Percentiles rank a stretch among this genome's conserved stretches.
These are phyloP conservation scores for Bromus sterilis DNA, from an alignment of 176 grass and related monocot species.

Conservation along the genomic window DNA sequence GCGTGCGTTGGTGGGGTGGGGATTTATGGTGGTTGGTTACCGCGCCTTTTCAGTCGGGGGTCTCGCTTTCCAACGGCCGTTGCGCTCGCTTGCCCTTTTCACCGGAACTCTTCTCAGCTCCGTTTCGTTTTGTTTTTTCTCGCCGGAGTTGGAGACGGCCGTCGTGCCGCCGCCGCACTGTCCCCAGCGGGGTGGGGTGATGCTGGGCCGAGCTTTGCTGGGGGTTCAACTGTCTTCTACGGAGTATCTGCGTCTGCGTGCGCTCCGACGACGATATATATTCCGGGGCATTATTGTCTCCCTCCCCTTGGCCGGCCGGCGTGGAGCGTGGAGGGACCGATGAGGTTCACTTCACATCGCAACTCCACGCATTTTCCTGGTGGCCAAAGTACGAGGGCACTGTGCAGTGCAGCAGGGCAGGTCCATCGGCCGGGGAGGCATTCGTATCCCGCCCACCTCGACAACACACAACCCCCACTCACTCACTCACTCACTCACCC, in stretches of 20 bases:
- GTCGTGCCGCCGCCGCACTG: background rate
- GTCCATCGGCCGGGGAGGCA: background rate
- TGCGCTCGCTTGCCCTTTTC: background rate
- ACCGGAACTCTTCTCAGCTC: background rate
- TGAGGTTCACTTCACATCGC: no score
- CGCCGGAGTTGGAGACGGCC: background rate
- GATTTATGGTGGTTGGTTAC: slow-evolving; percentile 2
- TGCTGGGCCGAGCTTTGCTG: no score
- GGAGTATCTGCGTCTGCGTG: no score
- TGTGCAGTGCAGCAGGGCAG: background rate
- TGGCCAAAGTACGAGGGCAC: background rate
- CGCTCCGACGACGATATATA: background rate
- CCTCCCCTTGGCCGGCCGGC: no score
- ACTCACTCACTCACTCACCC: no score
- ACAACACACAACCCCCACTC: no score
- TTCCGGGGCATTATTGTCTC: background rate
- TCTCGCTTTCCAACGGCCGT: background rate
- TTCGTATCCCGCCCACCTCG: no score
- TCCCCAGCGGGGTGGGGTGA: background rate
- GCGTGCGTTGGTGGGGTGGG: background rate
- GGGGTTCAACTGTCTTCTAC: no score
- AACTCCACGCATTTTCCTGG: background rate
- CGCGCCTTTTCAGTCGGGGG: background rate
- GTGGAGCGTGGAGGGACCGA: background rate
- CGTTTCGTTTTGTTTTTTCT: background rate